phyloP scores from a whole-genome alignment of 148 eudicot species.

The Mesembryanthemum crystallinum region DNA sequence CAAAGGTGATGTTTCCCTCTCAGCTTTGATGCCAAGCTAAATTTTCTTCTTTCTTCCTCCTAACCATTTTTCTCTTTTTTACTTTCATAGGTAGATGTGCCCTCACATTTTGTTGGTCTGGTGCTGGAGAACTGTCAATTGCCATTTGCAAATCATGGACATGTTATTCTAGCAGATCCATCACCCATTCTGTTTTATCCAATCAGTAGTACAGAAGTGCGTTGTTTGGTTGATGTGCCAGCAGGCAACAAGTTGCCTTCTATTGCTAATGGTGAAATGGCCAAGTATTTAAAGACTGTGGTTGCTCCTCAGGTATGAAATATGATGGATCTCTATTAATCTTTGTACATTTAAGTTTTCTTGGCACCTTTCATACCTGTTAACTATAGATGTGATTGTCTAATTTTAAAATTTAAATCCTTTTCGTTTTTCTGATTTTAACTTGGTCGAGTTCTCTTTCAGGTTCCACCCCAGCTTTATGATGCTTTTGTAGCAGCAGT shows the following conservation, averaged over 20 bases:
- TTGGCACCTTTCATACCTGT: neutral
- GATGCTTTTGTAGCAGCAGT: constrained; percentile 66
- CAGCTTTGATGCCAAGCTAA: neutral
- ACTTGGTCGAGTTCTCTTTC: constrained; percentile 18
- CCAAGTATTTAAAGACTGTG: constrained; percentile 52
- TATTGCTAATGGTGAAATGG: constrained; percentile 71
- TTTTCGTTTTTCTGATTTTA: neutral
- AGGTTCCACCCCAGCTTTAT: constrained; percentile 60
- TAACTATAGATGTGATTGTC: neutral
- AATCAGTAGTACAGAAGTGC: constrained; percentile 65
- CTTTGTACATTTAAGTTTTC: neutral
- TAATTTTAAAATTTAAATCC: neutral
- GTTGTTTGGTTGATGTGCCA: constrained; percentile 75
- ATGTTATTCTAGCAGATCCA: constrained; percentile 71
- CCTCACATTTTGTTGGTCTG: constrained; percentile 76
- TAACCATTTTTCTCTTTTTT: neutral
- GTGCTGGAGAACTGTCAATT: constrained; percentile 58
- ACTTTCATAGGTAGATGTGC: constrained; percentile 57
- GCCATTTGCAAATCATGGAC: constrained; percentile 65
- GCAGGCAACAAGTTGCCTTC: constrained; percentile 74
- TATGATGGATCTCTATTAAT: neutral
- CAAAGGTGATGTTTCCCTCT: constrained; percentile 37
- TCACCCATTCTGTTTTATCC: constrained; percentile 71
- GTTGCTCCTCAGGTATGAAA: constrained; percentile 72
- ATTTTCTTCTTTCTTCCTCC: neutral